Base-by-base conservation (phyloP, 805 yeast species). In the Kazachstania taianensis region DNA sequence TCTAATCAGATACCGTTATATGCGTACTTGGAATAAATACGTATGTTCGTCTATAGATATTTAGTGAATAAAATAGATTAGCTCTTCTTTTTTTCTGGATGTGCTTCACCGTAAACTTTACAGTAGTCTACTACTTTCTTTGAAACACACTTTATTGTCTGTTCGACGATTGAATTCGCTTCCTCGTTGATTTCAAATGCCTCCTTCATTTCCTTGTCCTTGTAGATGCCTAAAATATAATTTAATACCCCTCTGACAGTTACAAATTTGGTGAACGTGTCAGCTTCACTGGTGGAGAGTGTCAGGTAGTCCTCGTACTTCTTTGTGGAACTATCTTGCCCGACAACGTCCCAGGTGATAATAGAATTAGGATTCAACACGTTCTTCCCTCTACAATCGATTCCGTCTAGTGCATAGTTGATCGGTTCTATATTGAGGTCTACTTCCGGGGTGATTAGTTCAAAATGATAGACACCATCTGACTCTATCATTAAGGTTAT, bases 201-300 rank as follows among this genome's bases (percentile, higher is more conserved):
- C 10, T 44, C 43, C 8, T 32, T 32, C n/a, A 46, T 32, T 14
- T 40, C 38, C 14, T 40, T 41, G 5, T 47, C 23, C 9, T 47
- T 28, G 41, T 61, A 62, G 29, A 61, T 43, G 5, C 59, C 61
- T 18, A 58, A 37, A 6, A 65, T 46, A 46, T 60, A 65, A 41
- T 61, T 55, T 17, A 65, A 36, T 4, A 67, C 51, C 35, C 67
- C 67, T 28, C 48, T 54, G 27, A 66, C 36, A 27, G 57, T 53
- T 12, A 65, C 44, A 6, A 63, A 40, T 38, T 61, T 56, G 20
- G 63, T 58, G 36, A 53, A 58, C 5, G 53, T 32, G 40, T 65
- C 69, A 0, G 68, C 55, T 39, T 66, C 68, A 37, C 65, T 61
- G 15, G 65, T 28, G 1, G 66, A 52, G 20, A 66, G 43, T 3